Base-by-base conservation (phyloP, 2,329 filamentous ascomycete species). In the Talaromyces sp. region DNA sequence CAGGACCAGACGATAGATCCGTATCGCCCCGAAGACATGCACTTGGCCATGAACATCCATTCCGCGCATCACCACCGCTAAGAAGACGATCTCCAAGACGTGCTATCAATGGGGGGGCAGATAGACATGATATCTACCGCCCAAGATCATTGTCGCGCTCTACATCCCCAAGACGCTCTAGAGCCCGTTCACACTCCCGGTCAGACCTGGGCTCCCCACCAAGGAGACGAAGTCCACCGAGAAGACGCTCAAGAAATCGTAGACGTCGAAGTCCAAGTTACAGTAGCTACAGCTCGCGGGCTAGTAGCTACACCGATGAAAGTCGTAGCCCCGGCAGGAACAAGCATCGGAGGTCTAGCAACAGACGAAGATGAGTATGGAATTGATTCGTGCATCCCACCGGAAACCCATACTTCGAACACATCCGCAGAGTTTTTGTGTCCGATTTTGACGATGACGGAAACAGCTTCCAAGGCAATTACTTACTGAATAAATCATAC, bases 231-330 rank as follows among this genome's bases (percentile, higher is more conserved):
- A 72, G 71, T 33, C 72, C 72, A 21, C 66, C 69, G 42, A 73
- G 75, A 23, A 77, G 75, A 58, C 72, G 40, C 33, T 61, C 76
- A 12, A 73, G 73, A 18, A 72, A 74, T 52, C 70, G 74, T 58
- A 78, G 83, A 65, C 79, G 84, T 65, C 80, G 86, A 66, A 86
- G 84, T 68, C 83, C 83, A 3, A 88, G 85, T 68, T 87, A 87
- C 68, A 84, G 82, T 68, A 86, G 84, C 66, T 86, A 86, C 68
- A 83, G 83, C 61, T 86, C 61, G 67, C 86, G 84, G 66, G 86
- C 86, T 67, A 84, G 82, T 69, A 84, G 83, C 68, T 80, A 81
- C 69, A 81, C 81, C 66, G 82, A 80, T 67, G 74, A 65, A 64
- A 79, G 71, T 63, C 69, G 76, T 83, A 87, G 74, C 82, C 84